Evolutionary conservation across 2,329 filamentous ascomycete species (phyloP).

Genomic region (Parastagonospora nodorum): DNA sequence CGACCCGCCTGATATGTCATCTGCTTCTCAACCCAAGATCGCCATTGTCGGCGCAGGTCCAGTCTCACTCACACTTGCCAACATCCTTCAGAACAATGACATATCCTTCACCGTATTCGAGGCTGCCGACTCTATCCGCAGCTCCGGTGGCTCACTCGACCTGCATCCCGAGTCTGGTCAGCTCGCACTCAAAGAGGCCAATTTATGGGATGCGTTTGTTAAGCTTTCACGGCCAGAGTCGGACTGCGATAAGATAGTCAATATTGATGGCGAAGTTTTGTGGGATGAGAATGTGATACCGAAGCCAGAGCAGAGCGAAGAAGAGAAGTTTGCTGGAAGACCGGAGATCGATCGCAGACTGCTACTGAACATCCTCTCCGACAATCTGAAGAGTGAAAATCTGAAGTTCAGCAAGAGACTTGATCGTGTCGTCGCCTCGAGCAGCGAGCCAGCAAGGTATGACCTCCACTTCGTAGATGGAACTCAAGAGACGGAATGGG

Average conservation of each 20-base stretch:
- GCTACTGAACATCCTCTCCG: constrained; percentile 45
- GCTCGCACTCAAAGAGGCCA: constrained; percentile 56
- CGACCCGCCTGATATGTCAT: not conserved
- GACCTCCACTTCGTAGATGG: constrained; percentile 40
- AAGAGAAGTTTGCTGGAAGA: constrained; percentile 30
- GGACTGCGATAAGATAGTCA: constrained; percentile 56
- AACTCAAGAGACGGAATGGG: constrained; percentile 42
- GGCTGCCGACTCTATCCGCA: constrained; percentile 43
- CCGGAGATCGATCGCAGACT: constrained; percentile 58
- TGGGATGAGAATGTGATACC: constrained; percentile 34
- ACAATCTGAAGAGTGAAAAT: constrained; percentile 51
- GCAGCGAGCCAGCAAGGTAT: constrained; percentile 13
- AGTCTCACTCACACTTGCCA: constrained; percentile 57
- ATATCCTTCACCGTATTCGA: constrained; percentile 57
- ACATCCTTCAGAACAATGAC: constrained; percentile 55
- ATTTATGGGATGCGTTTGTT: constrained; percentile 57
- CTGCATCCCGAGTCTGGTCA: constrained; percentile 59
- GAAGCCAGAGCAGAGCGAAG: constrained; percentile 47
- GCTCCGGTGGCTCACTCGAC: constrained; percentile 52
- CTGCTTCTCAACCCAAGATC: constrained; percentile 25
- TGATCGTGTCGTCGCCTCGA: constrained; percentile 36
- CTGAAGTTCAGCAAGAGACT: constrained; percentile 43
- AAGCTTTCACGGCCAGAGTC: constrained; percentile 58
- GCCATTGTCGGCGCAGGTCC: constrained; percentile 48
- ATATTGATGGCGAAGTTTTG: constrained; percentile 39